A percentile compares a stretch with the other conserved stretches of the same genome.
These are phyloP conservation scores for Tetramitus jugosus DNA, from an alignment of 208 protist genomes.

Conservation along the genomic window DNA sequence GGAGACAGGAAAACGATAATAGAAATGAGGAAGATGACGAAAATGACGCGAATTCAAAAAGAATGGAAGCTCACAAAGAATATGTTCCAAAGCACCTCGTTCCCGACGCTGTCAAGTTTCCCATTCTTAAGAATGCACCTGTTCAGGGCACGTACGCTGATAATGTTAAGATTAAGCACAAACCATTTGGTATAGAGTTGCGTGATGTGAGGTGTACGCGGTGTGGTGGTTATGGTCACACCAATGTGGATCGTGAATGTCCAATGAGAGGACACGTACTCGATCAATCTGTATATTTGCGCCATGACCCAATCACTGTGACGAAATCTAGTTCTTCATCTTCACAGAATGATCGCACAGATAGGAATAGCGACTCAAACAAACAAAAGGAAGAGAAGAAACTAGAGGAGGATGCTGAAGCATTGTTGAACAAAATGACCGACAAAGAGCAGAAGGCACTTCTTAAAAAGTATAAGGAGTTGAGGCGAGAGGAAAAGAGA, in stretches of 20 bases:
- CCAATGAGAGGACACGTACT: no score
- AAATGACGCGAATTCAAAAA: background rate
- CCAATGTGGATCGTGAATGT: conserved; percentile 26
- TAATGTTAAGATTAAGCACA: conserved; percentile 20
- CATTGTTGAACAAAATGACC: no score
- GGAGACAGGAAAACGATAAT: conserved; percentile 2
- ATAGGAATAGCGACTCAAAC: no score
- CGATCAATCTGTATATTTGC: no score
- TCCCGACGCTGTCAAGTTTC: conserved; percentile 20
- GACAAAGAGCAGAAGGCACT: no score
- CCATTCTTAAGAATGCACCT: conserved; percentile 22
- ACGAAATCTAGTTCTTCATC: no score
- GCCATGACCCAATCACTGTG: no score
- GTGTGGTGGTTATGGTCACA: conserved; percentile 27
- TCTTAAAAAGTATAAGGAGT: no score
- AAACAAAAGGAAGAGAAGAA: no score
- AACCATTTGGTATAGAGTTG: conserved; percentile 29
- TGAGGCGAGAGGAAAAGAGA: no score
- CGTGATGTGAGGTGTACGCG: conserved; percentile 27
- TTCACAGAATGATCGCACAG: no score
- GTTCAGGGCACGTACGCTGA: background rate
- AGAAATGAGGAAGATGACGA: conserved; percentile 19
- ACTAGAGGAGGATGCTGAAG: no score
- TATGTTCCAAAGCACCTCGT: background rate
- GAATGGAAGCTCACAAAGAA: conserved; percentile 5